Conservation (phyloP, 805 yeast genomes). For the Saccharomycopsis sp. region DNA sequence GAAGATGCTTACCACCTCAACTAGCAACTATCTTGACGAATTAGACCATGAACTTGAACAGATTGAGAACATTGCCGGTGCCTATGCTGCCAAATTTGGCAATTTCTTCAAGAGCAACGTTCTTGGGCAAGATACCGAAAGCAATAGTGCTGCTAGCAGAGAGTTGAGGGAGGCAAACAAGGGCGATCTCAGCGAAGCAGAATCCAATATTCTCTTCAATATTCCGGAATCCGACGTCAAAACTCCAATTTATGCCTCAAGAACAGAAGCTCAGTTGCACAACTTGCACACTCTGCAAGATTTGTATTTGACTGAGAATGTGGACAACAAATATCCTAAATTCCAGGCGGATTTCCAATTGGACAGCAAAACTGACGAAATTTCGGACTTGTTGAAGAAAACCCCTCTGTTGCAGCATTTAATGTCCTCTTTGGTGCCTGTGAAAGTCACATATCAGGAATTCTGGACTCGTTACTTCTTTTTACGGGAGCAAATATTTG, state of each 20-base stretch:
- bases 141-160: conserved; percentile 18
- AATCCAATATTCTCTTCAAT: conserved; percentile 37
- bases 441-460: conserved; percentile 43
- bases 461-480: conserved; percentile 76
- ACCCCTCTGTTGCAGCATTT: conserved; percentile 47
- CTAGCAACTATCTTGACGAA: conserved; percentile 61
- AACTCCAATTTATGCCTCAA: conserved; percentile 37
- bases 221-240: conserved; percentile 34
- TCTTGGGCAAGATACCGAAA: conserved; percentile 23
- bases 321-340: conserved; percentile 31
- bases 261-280: conserved; percentile 59
- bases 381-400: conserved; percentile 39
- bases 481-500: conserved; percentile 44
- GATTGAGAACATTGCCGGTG: conserved; percentile 63
- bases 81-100: conserved; percentile 52
- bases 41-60: conserved; percentile 69
- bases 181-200: conserved; percentile 29
- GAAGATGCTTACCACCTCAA: conserved; percentile 29
- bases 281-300: conserved; percentile 45
- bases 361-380: conserved; percentile 42
- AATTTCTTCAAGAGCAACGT: conserved; percentile 42
- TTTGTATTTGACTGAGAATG: conserved; percentile 33
- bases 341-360: conserved; percentile 35
- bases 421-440: conserved; percentile 64
- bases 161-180: conserved; percentile 31